Percentiles rank a stretch among this genome's conserved stretches.
Evolutionary conservation across 1,284 basidiomycete species (phyloP).

Genomic region (Afroboletus lepidellus): DNA sequence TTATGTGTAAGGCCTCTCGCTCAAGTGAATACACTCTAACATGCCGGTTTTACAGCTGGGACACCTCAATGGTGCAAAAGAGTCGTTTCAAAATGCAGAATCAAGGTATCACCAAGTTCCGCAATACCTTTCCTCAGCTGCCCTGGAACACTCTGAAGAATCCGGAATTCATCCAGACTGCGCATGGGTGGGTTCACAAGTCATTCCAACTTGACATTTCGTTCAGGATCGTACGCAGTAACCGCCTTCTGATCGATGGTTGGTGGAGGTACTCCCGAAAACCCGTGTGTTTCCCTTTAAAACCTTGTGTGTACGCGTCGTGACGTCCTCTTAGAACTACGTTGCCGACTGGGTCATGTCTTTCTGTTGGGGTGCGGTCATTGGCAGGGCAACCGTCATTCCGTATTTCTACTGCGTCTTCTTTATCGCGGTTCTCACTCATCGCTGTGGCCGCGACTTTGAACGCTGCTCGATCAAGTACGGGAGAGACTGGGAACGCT

Average conservation of each 20-base stretch:
- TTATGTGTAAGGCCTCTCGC: slow-evolving; percentile 57
- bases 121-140: slow-evolving; percentile 92
- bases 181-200: slow-evolving; percentile 66
- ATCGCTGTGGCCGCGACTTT: slow-evolving; percentile 88
- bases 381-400: slow-evolving; percentile 82
- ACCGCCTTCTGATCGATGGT: slow-evolving; percentile 81
- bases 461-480: slow-evolving; percentile 92
- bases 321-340: slow-evolving; percentile 57
- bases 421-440: slow-evolving; percentile 87
- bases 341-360: slow-evolving; percentile 88
- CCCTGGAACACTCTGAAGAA: slow-evolving; percentile 86
- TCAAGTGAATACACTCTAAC: slow-evolving; percentile 15
- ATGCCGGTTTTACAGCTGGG: slow-evolving; percentile 60
- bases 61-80: slow-evolving; percentile 96
- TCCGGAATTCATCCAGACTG: slow-evolving; percentile 91
- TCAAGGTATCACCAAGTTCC: slow-evolving; percentile 83
- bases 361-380: slow-evolving; percentile 87
- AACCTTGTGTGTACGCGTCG: background rate
- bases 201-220: background rate
- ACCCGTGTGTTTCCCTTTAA: slow-evolving; percentile 52
- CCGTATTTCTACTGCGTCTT: slow-evolving; percentile 95
- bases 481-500: slow-evolving; percentile 92
- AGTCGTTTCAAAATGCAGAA: slow-evolving; percentile 97
- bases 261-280: slow-evolving; percentile 93
- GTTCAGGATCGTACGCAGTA: slow-evolving; percentile 43